Evolutionary conservation across 2,329 filamentous ascomycete species (phyloP).

Genomic region (Elsinoe fawcettii): DNA sequence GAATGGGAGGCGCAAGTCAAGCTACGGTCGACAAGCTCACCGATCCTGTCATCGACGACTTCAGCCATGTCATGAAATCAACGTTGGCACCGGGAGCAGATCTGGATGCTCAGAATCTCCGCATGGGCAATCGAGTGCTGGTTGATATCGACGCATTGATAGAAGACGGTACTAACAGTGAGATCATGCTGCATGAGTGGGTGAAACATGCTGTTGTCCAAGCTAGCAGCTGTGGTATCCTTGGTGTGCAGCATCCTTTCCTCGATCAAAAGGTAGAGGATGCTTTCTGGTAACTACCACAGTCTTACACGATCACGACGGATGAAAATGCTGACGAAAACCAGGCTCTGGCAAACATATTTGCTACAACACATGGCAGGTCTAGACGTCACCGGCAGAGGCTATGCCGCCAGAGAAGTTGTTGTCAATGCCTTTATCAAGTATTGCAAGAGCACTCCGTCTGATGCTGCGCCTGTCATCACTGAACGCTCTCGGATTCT

Average conservation of each 20-base stretch:
- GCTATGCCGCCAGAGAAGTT: neutral
- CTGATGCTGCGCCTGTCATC: neutral
- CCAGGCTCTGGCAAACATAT: neutral
- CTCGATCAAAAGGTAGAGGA: constrained; percentile 9
- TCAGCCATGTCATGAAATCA: constrained; percentile 2
- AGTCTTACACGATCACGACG: neutral
- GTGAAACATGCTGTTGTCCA: neutral
- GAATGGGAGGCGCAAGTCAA: neutral
- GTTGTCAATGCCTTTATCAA: neutral
- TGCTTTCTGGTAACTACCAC: constrained; percentile 2
- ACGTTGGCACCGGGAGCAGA: neutral
- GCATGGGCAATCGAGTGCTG: neutral
- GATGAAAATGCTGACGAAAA: neutral
- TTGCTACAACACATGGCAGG: neutral
- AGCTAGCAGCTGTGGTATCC: constrained; percentile 2
- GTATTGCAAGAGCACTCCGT: neutral
- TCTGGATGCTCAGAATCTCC: neutral
- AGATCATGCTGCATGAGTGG: neutral
- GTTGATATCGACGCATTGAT: neutral
- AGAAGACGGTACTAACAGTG: neutral
- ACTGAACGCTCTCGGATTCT: neutral
- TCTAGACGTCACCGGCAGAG: neutral
- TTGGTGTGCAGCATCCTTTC: neutral
- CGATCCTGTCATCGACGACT: neutral
- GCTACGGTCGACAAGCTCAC: neutral